Percentiles rank a stretch among this genome's conserved stretches.
These are phyloP conservation scores for Heliamphora ciliata DNA, from an alignment of 179 eudicot species.

Conservation along the genomic window DNA sequence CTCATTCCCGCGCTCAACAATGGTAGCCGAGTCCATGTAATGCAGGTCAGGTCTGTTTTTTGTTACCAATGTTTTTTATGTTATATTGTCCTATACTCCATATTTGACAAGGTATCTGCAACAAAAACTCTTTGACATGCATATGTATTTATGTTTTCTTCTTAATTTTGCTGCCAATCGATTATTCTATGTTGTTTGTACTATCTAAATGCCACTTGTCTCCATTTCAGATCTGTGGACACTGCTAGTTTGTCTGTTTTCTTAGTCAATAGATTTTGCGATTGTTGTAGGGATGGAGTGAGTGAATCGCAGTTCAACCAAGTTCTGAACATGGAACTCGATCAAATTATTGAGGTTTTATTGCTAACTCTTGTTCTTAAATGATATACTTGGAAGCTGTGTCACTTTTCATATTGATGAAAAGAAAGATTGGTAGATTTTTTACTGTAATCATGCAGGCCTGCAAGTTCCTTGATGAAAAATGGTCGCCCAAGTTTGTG, in stretches of 20 bases:
- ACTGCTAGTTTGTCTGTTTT: not conserved
- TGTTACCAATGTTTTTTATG: not conserved
- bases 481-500: conserved; percentile 61
- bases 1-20: no score
- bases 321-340: conserved; percentile 68
- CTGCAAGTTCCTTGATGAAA: conserved; percentile 37
- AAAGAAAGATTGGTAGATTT: not conserved
- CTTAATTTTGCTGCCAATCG: not conserved
- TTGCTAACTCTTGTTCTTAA: not conserved
- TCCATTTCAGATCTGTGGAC: not conserved
- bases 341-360: conserved; percentile 62
- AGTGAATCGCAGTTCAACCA: conserved; percentile 80
- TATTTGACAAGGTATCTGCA: not conserved
- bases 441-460: conserved; percentile 39
- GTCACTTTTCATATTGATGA: not conserved
- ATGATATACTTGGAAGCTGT: not conserved
- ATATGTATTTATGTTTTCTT: not conserved
- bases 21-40: no score
- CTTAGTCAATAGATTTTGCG: not conserved
- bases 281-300: conserved; percentile 58
- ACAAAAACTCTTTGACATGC: not conserved
- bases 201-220: not conserved
- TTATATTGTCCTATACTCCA: not conserved
- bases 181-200: not conserved
- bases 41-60: no score